Evolutionary conservation across 345 rosid species (phyloP), one percentile per base, ranked within the genome.

Genomic region (Trapa incisa): DNA sequence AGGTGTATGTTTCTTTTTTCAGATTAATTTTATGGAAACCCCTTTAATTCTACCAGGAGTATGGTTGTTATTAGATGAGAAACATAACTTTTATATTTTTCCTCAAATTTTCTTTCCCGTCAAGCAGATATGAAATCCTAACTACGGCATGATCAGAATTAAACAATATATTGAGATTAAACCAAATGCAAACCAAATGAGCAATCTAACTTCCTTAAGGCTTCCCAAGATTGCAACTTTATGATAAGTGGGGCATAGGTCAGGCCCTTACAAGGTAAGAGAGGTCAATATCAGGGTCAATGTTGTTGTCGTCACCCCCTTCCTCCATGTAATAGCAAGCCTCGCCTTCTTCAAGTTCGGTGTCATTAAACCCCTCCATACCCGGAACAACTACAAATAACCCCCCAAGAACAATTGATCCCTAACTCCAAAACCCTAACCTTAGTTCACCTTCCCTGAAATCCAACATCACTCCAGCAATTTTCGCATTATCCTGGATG

Each of bases 301-400:
- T 68, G 75, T 77, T 61, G 71, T 58, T 67, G 39, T 32, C 39
- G 47, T 65, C 75, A 69, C 74, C 77, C 63, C 68, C 76, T 68
- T 71, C 81, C 68, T 65, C 75, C 60, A 65, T 41, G 73, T 75
- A 70, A 81, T 62, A 74, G 65, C 68, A 67, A 71, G 89, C 78
- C 73, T 91, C 91, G 64, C 92, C 96, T 84, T 89, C 94, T 80
- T 88, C 92, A 69, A 85, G 82, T 72, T 83, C 89, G 61, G 72
- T 41, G 47, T 47, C n/a, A 62, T 67, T 83, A 78, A 60, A 77
- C 65, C 80, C 86, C 62, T 76, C 85, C 89, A 84, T 84, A 67
- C 47, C 67, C 41, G 9, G 65, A 11, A 68, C 56, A 53, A 13
- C 47, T 57, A 29, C 0, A 33, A 73, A 22, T 22, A 22, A 22